Conservation (phyloP, 306 rosid genomes). For the Malus sieversii region DNA sequence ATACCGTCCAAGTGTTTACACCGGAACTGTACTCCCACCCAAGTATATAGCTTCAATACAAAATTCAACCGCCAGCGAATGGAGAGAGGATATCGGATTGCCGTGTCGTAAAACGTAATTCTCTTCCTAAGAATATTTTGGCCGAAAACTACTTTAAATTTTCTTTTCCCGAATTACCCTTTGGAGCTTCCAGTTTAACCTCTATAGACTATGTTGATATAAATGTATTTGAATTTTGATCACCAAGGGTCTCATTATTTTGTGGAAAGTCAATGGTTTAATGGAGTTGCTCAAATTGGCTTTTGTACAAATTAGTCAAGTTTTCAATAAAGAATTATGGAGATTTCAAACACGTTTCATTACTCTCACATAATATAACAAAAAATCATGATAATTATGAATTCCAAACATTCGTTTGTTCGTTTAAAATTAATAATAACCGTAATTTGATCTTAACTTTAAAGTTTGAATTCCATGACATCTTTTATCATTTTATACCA, state of each 20-base stretch:
- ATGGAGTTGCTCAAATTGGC: background rate
- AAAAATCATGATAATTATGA: too few relatives aligned
- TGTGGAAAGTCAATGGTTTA: background rate
- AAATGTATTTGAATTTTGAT: background rate
- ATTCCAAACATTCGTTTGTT: too few relatives aligned
- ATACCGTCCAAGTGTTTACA: background rate
- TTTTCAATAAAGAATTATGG: background rate
- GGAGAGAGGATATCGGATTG: slow-evolving; percentile 11
- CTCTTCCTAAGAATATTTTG: background rate
- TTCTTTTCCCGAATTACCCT: background rate
- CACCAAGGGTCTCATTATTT: background rate
- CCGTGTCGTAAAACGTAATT: slow-evolving; percentile 4
- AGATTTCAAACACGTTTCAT: background rate
- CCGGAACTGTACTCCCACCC: background rate
- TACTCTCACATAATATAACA: background rate
- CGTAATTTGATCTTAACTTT: background rate
- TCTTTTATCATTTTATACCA: too few relatives aligned
- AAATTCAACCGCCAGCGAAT: slow-evolving; percentile 36
- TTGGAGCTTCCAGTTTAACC: background rate
- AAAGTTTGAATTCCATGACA: too few relatives aligned
- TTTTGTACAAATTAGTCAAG: background rate
- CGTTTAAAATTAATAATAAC: background rate
- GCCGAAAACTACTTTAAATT: background rate
- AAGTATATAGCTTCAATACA: slow-evolving; percentile 1
- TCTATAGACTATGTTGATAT: background rate